Base-by-base conservation (phyloP, 495 filamentous ascomycete genomes). In the Podospora anserina region DNA sequence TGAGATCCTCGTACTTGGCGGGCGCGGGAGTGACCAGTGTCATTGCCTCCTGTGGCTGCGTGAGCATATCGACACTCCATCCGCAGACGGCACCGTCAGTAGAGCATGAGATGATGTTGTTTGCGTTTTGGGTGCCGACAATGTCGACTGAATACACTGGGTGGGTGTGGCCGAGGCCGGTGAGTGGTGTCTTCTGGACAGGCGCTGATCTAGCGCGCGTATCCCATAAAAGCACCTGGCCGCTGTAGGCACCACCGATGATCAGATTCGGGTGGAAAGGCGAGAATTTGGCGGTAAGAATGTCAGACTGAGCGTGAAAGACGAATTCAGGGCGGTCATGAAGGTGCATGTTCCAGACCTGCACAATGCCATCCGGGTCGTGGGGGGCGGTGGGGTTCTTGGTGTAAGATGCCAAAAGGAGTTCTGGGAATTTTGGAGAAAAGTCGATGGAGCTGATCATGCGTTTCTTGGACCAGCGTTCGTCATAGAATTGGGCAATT, bases 181-280 rank as follows among this genome's bases (percentile, higher is more conserved):
- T 97, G 30, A 98, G 84, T 0, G 95, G 94, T 1, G 96, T 99
- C 79, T 97, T 97, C 72, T 97, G 92, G 26, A 97, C 92, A 3
- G 95, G 94, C 19, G 91, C 88, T 19, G 91, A 89, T 70, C 92
- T 92, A 20, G 91, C 88, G 19, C 95, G 88, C 26, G 93, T 98
- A 76, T 99, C 95, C 95, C 95, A 99, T n/a, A 99, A 87, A 13
- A 97, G 88, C 13, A 99, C 93, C 82, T 99, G 96, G 30, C 95
- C 95, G 64, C 89, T 94, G 80, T 99, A 99, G 55, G 92, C 90
- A 39, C 95, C 95, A 67, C 93, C 95, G 69, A 99, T 87, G 73
- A 99, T 94, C 44, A 98, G 84, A 68, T 95, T 96, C 3, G 95
- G 94, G 74, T 98, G 96, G 77, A 97, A 97, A 0, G 95, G 96